Conservation (phyloP, 2,329 filamentous ascomycete genomes). For the Colletotrichum liriopes region DNA sequence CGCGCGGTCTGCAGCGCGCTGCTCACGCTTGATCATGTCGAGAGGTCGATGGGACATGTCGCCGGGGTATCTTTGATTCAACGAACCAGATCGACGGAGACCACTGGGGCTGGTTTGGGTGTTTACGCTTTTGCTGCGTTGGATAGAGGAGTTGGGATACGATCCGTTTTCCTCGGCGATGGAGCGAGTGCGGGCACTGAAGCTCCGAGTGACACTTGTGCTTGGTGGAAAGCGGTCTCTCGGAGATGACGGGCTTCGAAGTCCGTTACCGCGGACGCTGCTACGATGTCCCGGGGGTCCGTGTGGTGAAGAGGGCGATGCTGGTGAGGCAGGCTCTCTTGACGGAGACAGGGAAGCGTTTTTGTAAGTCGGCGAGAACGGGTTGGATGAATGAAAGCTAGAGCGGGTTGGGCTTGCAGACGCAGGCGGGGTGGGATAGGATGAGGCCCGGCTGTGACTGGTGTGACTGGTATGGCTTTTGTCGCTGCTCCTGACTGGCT, state of each 20-base stretch:
- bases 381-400: conserved; percentile 63
- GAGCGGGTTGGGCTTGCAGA: conserved; percentile 68
- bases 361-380: conserved; percentile 52
- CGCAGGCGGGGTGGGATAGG: conserved; percentile 65
- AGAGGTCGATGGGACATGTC: conserved; percentile 78
- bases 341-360: conserved; percentile 49
- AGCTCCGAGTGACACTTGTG: conserved; percentile 53
- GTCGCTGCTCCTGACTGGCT: conserved; percentile 8
- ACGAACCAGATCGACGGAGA: conserved; percentile 56
- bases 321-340: conserved; percentile 36
- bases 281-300: conserved; percentile 43
- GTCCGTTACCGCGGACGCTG: conserved; percentile 48
- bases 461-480: conserved; percentile 33
- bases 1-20: conserved; percentile 75
- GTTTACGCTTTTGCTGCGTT: conserved; percentile 41
- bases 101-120: conserved; percentile 28
- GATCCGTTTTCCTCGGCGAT: conserved; percentile 16
- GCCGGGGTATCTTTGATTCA: conserved; percentile 73
- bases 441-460: conserved; percentile 32
- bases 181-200: conserved; percentile 42
- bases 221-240: conserved; percentile 45
- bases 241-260: conserved; percentile 47
- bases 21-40: conserved; percentile 75
- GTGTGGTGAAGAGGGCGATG: conserved; percentile 44
- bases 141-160: neutral